These are phyloP conservation scores for Lycium ferocissimum DNA, from an alignment of 257 asterid species.

Conservation along the genomic window DNA sequence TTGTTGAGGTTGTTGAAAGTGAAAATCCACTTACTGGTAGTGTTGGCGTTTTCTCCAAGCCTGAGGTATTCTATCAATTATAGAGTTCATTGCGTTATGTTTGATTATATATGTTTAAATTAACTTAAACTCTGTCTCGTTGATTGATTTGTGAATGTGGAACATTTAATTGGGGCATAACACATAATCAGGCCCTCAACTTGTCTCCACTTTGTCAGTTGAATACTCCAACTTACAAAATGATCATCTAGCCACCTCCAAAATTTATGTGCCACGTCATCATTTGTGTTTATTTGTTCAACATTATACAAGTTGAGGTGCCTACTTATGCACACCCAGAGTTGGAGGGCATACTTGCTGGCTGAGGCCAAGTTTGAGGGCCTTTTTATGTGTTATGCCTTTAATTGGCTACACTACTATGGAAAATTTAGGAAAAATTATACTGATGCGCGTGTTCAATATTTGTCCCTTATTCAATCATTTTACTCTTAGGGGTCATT, in stretches of 20 bases:
- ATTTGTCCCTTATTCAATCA: neutral
- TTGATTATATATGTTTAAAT: neutral
- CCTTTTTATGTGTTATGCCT: no score
- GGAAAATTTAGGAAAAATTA: neutral
- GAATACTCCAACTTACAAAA: no score
- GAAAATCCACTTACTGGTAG: constrained; percentile 66
- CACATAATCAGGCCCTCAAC: no score
- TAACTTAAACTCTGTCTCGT: neutral
- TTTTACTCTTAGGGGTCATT: no score
- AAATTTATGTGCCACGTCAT: no score
- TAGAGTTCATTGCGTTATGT: neutral
- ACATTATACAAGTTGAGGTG: no score
- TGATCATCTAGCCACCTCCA: no score
- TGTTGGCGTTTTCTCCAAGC: constrained; percentile 74
- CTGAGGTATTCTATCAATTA: constrained; percentile 63
- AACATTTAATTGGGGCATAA: neutral
- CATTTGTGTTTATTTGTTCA: no score
- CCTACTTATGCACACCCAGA: no score
- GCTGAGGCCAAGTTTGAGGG: no score
- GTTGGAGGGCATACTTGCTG: no score
- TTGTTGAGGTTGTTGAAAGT: constrained; percentile 76
- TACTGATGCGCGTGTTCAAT: neutral
- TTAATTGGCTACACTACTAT: neutral
- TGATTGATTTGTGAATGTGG: constrained; percentile 27
- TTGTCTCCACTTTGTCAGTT: no score